Conservation (phyloP, 495 filamentous ascomycete genomes). For the Bombardia bombarda region DNA sequence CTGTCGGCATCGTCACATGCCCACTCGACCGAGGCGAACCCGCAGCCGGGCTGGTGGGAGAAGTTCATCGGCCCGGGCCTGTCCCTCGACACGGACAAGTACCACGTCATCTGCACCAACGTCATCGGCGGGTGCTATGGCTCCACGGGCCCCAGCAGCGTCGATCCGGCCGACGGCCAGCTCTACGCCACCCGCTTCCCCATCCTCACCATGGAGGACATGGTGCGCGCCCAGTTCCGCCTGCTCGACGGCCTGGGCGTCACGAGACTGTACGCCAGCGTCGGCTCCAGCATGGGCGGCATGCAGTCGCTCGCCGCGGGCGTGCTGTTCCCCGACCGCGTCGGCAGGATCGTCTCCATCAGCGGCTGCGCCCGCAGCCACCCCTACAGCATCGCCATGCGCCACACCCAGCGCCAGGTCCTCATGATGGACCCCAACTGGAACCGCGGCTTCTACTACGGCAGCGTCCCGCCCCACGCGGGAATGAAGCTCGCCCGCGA, state of each 20-base stretch:
- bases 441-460: constrained; percentile 96
- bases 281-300: constrained; percentile 95
- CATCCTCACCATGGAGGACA: constrained; percentile 93
- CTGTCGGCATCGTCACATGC: constrained; percentile 94
- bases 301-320: constrained; percentile 95
- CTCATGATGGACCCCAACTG: constrained; percentile 98
- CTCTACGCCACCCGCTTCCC: constrained; percentile 93
- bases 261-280: constrained; percentile 77
- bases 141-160: constrained; percentile 79
- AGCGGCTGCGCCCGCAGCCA: constrained; percentile 92
- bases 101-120: constrained; percentile 93
- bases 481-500: constrained; percentile 98
- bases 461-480: constrained; percentile 76
- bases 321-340: constrained; percentile 73
- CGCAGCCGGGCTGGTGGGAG: constrained; percentile 97
- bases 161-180: constrained; percentile 83
- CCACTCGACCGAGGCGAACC: constrained; percentile 76
- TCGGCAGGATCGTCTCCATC: constrained; percentile 78
- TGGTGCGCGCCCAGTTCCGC: constrained; percentile 92
- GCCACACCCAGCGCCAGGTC: constrained; percentile 96
- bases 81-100: constrained; percentile 83
- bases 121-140: constrained; percentile 95
- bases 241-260: constrained; percentile 78
- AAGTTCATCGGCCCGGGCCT: constrained; percentile 91
- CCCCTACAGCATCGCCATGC: constrained; percentile 97